Percentiles rank a stretch among this genome's conserved stretches.
These are phyloP conservation scores for Cordyceps farinosa DNA, from an alignment of 2,329 filamentous ascomycete species.

Conservation along the genomic window DNA sequence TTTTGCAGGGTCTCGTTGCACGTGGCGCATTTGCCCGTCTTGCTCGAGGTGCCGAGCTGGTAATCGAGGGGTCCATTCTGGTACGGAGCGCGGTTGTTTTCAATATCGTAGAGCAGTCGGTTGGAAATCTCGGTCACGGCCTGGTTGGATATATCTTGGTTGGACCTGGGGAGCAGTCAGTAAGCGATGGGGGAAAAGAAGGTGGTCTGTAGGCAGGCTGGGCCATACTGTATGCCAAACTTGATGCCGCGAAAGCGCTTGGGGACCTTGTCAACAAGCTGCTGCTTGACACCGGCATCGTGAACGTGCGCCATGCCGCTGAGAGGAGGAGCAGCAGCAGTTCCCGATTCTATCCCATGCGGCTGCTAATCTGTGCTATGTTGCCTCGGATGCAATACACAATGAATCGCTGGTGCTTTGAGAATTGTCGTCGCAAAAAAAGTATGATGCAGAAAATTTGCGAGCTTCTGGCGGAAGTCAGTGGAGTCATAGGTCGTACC, in stretches of 20 bases:
- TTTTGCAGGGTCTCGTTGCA: slow-evolving; percentile 77
- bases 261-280: slow-evolving; percentile 82
- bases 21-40: slow-evolving; percentile 73
- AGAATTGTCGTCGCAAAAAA: slow-evolving; percentile 8
- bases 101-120: slow-evolving; percentile 86
- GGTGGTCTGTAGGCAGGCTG: background rate
- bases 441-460: slow-evolving; percentile 15
- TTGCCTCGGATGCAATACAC: background rate
- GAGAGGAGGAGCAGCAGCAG: slow-evolving; percentile 9
- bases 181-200: background rate
- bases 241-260: slow-evolving; percentile 92
- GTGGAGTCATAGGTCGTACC: slow-evolving; percentile 17
- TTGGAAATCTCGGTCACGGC: slow-evolving; percentile 94
- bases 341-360: slow-evolving; percentile 12
- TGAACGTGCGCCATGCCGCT: slow-evolving; percentile 23
- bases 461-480: slow-evolving; percentile 1
- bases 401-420: background rate
- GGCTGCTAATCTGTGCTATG: background rate
- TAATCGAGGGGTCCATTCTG: slow-evolving; percentile 83
- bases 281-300: slow-evolving; percentile 63
- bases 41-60: slow-evolving; percentile 85
- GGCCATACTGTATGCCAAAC: slow-evolving; percentile 72
- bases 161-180: slow-evolving; percentile 55
- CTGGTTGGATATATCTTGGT: slow-evolving; percentile 92
- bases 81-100: slow-evolving; percentile 71